These are phyloP conservation scores for Stachybotrys chlorohalonatus DNA, from an alignment of 2,329 filamentous ascomycete species.

Conservation along the genomic window DNA sequence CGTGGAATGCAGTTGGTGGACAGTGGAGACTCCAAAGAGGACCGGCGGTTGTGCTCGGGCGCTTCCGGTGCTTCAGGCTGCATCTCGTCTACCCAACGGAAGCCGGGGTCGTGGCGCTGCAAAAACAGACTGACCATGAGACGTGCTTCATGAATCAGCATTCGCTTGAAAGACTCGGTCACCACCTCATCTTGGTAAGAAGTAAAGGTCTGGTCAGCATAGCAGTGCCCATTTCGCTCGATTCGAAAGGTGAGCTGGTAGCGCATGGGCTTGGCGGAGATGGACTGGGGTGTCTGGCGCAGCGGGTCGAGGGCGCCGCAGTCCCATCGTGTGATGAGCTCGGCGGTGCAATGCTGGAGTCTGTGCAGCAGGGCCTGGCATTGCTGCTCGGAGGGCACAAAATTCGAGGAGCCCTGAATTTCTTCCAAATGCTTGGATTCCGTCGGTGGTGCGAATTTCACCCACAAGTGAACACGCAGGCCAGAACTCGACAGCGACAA, in stretches of 20 bases:
- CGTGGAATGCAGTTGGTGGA: constrained; percentile 32
- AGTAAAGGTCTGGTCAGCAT: constrained; percentile 34
- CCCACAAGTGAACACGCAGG: constrained; percentile 32
- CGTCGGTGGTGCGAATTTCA: constrained; percentile 36
- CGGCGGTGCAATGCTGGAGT: constrained; percentile 40
- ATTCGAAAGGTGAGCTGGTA: constrained; percentile 41
- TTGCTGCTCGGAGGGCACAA: constrained; percentile 35
- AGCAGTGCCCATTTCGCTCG: constrained; percentile 27
- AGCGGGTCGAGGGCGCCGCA: constrained; percentile 33
- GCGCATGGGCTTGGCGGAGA: constrained; percentile 32
- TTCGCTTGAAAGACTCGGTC: constrained; percentile 32
- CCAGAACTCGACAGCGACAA: constrained; percentile 5
- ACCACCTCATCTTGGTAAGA: constrained; percentile 42
- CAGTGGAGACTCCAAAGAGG: constrained; percentile 31
- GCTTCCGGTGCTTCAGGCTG: constrained; percentile 17
- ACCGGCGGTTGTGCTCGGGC: constrained; percentile 20
- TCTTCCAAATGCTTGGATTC: constrained; percentile 33
- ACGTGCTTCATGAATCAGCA: constrained; percentile 39
- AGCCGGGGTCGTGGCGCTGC: constrained; percentile 38
- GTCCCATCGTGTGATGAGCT: constrained; percentile 45
- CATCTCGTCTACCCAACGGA: constrained; percentile 27
- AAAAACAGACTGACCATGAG: constrained; percentile 42
- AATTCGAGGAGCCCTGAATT: constrained; percentile 35
- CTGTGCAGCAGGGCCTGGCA: constrained; percentile 40
- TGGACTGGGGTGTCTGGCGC: constrained; percentile 14